phyloP scores from a whole-genome alignment of 495 filamentous ascomycete genomes.

The Penicillium steckii region DNA sequence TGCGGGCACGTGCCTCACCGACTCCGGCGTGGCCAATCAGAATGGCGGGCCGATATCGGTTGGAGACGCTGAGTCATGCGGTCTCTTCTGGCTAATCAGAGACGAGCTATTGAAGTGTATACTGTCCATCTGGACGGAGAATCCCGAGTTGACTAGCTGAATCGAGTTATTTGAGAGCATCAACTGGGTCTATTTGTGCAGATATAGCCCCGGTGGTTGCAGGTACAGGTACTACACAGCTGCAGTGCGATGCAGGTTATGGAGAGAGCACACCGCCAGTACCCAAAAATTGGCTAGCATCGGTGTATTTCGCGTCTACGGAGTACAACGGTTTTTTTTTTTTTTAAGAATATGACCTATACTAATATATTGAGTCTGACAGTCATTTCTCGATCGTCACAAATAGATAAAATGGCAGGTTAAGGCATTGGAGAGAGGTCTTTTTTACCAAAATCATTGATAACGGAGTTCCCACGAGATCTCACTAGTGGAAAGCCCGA shows the following conservation, averaged over 20 bases:
- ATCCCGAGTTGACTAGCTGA: no score
- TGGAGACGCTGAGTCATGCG: not conserved
- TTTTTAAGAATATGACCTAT: no score
- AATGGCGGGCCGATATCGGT: slow-evolving; percentile 14
- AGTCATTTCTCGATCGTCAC: no score
- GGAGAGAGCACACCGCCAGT: not conserved
- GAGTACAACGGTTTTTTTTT: no score
- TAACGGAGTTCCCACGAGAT: not conserved
- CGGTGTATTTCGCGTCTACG: no score
- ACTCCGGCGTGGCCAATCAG: slow-evolving; percentile 34
- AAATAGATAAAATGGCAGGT: no score
- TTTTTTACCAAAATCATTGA: not conserved
- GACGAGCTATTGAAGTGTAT: no score
- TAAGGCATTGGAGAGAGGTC: no score
- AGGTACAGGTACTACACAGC: not conserved
- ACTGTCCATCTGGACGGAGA: not conserved
- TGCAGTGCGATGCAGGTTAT: not conserved
- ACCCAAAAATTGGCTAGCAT: not conserved
- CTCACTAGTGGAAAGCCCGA: not conserved
- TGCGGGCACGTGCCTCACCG: slow-evolving; percentile 37
- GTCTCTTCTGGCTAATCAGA: not conserved
- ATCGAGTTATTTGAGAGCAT: not conserved
- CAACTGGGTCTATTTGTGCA: no score
- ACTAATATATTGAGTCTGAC: no score
- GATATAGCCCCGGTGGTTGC: not conserved